Percentiles rank a stretch among this genome's conserved stretches.
These are phyloP conservation scores for Pythium rishiriense DNA, from an alignment of 352 stramenopile genomes.

Conservation along the genomic window DNA sequence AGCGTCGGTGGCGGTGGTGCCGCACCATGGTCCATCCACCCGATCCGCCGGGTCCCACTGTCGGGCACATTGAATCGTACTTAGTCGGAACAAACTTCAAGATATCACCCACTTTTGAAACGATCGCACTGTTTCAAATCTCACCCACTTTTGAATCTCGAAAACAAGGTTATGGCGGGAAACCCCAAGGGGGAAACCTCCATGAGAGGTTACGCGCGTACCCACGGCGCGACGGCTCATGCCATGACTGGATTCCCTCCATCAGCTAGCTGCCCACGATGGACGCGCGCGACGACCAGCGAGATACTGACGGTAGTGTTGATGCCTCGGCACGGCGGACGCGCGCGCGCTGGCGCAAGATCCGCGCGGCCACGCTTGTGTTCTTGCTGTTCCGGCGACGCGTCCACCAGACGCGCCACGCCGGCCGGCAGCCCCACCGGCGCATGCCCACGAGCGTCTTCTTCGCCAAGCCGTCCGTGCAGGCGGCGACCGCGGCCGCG, in stretches of 20 bases:
- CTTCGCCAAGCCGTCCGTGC: slow-evolving; percentile 13
- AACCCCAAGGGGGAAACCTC: background rate
- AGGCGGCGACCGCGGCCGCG: slow-evolving; percentile 4
- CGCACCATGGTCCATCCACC: background rate
- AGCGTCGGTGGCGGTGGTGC: too few species aligned
- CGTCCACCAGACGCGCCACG: slow-evolving; percentile 11
- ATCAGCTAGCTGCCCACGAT: too few species aligned
- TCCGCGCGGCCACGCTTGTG: slow-evolving; percentile 36
- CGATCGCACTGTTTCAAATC: background rate
- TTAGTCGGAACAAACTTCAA: background rate
- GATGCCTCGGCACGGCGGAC: background rate
- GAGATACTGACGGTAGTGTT: background rate
- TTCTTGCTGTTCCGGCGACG: slow-evolving; percentile 31
- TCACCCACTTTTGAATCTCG: background rate
- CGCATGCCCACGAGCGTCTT: slow-evolving; percentile 19
- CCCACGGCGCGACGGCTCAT: background rate
- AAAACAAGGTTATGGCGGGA: background rate
- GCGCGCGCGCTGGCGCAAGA: slow-evolving; percentile 29
- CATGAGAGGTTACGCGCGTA: background rate
- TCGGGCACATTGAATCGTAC: background rate
- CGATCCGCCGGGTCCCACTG: background rate
- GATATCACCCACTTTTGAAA: background rate
- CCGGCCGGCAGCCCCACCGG: slow-evolving; percentile 3
- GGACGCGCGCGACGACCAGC: background rate
- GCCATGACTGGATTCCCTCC: too few species aligned